Percentiles rank a stretch among this genome's conserved stretches.
Evolutionary conservation across 2,329 filamentous ascomycete species (phyloP).

Genomic region (Fusarium guadeloupense): DNA sequence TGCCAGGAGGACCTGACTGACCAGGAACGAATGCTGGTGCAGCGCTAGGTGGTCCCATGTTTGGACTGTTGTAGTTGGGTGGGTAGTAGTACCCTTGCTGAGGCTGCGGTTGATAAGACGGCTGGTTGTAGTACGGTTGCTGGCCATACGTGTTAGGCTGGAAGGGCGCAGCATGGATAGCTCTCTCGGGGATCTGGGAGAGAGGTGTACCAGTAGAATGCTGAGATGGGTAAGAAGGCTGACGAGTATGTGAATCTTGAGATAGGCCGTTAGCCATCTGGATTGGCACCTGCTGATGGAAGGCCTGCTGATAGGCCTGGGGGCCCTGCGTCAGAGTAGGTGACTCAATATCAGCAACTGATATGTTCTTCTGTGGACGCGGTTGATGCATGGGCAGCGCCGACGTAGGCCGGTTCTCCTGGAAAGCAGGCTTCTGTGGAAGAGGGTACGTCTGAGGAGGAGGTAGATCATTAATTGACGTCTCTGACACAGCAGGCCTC

Average conservation of each 20-base stretch:
- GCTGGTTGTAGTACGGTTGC: slow-evolving; percentile 66
- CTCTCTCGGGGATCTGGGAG: slow-evolving; percentile 91
- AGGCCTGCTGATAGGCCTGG: slow-evolving; percentile 88
- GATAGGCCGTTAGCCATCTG: slow-evolving; percentile 69
- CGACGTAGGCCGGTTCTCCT: slow-evolving; percentile 61
- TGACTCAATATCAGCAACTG: slow-evolving; percentile 90
- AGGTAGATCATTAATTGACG: slow-evolving; percentile 61
- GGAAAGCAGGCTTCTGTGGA: slow-evolving; percentile 66
- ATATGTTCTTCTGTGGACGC: slow-evolving; percentile 92
- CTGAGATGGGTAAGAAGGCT: slow-evolving; percentile 75
- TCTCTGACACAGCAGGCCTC: slow-evolving; percentile 30
- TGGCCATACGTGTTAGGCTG: slow-evolving; percentile 76
- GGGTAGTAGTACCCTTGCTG: slow-evolving; percentile 76
- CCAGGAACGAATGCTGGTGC: slow-evolving; percentile 67
- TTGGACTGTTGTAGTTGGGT: slow-evolving; percentile 58
- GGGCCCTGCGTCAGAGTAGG: slow-evolving; percentile 68
- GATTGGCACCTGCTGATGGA: slow-evolving; percentile 92
- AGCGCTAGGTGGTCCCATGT: slow-evolving; percentile 59
- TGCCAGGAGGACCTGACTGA: slow-evolving; percentile 57
- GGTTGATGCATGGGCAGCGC: slow-evolving; percentile 88
- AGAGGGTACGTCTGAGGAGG: slow-evolving; percentile 68
- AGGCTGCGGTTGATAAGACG: slow-evolving; percentile 50
- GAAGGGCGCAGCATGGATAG: slow-evolving; percentile 90
- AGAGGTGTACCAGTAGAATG: slow-evolving; percentile 80
- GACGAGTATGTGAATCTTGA: slow-evolving; percentile 70